Conservation (phyloP, 768 basidiomycete genomes). For the Termitomyces sp. region DNA sequence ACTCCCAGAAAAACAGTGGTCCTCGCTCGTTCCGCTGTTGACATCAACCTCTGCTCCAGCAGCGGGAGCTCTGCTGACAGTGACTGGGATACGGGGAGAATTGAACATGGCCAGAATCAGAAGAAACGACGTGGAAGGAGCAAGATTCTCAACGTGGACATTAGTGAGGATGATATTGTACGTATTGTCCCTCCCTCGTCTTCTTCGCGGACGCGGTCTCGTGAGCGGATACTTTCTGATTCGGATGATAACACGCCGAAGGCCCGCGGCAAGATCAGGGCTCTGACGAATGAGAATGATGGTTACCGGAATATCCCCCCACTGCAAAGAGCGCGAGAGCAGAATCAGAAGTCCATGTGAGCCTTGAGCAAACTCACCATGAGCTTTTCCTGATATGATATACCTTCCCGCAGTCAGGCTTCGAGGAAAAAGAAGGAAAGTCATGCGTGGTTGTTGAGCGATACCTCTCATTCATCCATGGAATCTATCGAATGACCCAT, state of each 20-base stretch:
- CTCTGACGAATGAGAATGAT: background rate
- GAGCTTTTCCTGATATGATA: background rate
- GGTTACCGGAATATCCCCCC: constrained; percentile 1
- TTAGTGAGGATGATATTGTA: background rate
- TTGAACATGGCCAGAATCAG: background rate
- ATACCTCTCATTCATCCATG: constrained; percentile 15
- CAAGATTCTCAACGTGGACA: background rate
- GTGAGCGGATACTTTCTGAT: background rate
- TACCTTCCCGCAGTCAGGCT: background rate
- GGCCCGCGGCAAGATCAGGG: background rate
- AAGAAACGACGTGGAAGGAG: constrained; percentile 1
- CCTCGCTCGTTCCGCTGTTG: background rate
- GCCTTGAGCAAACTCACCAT: background rate
- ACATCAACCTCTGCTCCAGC: constrained; percentile 11
- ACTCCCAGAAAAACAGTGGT: constrained; percentile 2
- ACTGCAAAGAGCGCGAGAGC: constrained; percentile 3
- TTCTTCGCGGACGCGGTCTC: background rate
- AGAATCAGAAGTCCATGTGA: constrained; percentile 1
- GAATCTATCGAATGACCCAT: background rate
- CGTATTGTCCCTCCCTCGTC: background rate
- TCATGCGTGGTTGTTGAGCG: constrained; percentile 24
- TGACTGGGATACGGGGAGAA: constrained; percentile 10
- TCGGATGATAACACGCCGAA: constrained; percentile 10
- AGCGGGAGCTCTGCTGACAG: constrained; percentile 5
- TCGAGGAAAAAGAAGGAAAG: background rate